phyloP scores from a whole-genome alignment of 2,329 filamentous ascomycete species.

The Botrytis medusae region DNA sequence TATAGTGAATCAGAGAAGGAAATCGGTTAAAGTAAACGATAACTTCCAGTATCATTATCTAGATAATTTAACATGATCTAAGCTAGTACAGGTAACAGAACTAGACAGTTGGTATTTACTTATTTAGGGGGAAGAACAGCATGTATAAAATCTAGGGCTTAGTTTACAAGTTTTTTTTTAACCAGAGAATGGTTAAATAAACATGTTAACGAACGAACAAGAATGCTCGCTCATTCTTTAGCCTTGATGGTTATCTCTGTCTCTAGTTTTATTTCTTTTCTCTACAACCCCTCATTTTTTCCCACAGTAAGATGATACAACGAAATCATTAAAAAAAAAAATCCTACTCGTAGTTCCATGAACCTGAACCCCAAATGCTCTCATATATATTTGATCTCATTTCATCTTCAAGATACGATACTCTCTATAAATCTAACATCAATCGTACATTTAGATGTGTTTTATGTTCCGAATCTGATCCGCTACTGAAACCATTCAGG shows the following conservation, averaged over 20 bases:
- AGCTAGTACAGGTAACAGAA: neutral
- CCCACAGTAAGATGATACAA: no score
- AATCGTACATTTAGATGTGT: neutral
- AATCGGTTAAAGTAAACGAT: neutral
- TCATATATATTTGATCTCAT: neutral
- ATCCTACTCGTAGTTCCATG: neutral
- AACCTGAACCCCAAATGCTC: neutral
- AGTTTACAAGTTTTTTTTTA: neutral
- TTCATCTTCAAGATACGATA: neutral
- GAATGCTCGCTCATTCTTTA: neutral
- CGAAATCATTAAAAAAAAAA: no score
- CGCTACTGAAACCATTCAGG: neutral
- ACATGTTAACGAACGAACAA: neutral
- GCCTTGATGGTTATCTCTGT: neutral
- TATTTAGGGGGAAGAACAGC: neutral
- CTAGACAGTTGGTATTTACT: neutral
- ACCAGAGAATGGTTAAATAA: neutral
- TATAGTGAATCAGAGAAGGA: neutral
- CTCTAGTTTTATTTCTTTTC: rapidly evolving
- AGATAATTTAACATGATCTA: neutral
- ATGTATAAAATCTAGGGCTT: neutral
- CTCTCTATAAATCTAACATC: neutral
- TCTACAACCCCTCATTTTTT: neutral
- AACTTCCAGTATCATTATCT: neutral
- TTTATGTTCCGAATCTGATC: neutral